Evolutionary conservation across 75 land plant species (phyloP), one percentile per base, ranked within the genome.

Genomic region (Chamaecyparis obtusa): DNA sequence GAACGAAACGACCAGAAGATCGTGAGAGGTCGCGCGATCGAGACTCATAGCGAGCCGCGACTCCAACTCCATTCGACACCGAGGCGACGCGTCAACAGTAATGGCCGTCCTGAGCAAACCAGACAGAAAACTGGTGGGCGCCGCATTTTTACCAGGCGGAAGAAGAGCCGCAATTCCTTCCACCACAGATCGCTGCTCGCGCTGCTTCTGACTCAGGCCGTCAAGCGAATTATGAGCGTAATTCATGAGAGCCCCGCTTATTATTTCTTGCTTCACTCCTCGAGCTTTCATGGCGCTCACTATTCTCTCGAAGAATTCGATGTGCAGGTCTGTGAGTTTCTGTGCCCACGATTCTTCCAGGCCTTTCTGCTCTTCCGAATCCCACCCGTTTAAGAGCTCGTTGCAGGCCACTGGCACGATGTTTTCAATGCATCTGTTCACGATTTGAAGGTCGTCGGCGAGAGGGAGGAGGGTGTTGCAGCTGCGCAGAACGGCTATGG

Each of bases 221-320:
- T 86, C 81, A 32, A 89, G 69, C 3, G 76, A 44, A 19, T 72
- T 41, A 24, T 83, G 56, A 16, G 89, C 88, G 41, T 89, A 89
- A 44, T 86, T 83, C 71, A 89, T 89, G 46, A 89, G 67, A 49
- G 88, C 51, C 9, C 60, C 85, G 56, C 88, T 88, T n/a, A 89
- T 55, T 4, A 43, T 89, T 14, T 89, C 88, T 16, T 44, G 57
- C 30, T 54, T 56, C 8, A 86, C 69, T 5, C 90, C 90, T 48
- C 79, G n/a, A 7, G 88, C 79, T 46, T 69, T 77, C 85, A 89
- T 86, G 14, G 77, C 88, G 30, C 84, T 36, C 57, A 89, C 21
- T 78, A 78, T 83, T 21, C 88, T 35, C 49, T 86, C 88, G 2
- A 33, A 89, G 9, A 89, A 35, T 16, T 86, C 84, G 19, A 79